A percentile compares a stretch with the other conserved stretches of the same genome.
Evolutionary conservation across 1,139 yeast species (phyloP).

Genomic region (Suhomyces kunorum): DNA sequence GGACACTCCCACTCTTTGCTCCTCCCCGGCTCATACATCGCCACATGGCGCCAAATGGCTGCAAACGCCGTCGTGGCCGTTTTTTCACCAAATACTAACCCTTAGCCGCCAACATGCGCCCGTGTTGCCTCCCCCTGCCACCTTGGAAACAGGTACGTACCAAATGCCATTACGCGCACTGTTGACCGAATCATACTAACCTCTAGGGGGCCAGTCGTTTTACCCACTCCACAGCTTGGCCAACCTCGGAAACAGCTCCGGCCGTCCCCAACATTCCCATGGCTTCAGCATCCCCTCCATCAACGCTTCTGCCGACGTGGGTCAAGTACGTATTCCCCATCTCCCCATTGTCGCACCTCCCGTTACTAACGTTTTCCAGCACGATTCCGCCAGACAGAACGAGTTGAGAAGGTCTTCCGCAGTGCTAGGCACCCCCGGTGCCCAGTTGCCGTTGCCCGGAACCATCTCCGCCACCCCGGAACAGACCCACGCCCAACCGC

Average conservation of each 20-base stretch:
- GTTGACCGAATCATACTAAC: background rate
- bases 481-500: conserved; percentile 22
- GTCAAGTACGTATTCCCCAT: conserved; percentile 31
- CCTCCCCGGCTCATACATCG: too few species aligned
- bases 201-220: conserved; percentile 46
- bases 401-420: conserved; percentile 32
- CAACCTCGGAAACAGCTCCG: conserved; percentile 48
- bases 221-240: conserved; percentile 56
- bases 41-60: too few species aligned
- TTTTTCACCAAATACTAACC: conserved; percentile 28
- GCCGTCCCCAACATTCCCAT: conserved; percentile 40
- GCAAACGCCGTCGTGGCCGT: background rate
- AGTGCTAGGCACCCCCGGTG: conserved; percentile 22
- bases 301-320: conserved; percentile 33
- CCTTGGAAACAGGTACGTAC: conserved; percentile 51
- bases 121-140: conserved; percentile 58
- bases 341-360: conserved; percentile 15
- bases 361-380: conserved; percentile 15
- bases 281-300: conserved; percentile 51
- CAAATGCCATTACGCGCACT: background rate
- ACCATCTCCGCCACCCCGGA: conserved; percentile 17
- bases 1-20: too few species aligned
- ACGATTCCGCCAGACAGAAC: conserved; percentile 27
- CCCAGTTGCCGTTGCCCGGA: conserved; percentile 31
- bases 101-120: conserved; percentile 49